A percentile compares a stretch with the other conserved stretches of the same genome.
Conservation (phyloP, 805 yeast genomes). For the Candida ulmi region DNA sequence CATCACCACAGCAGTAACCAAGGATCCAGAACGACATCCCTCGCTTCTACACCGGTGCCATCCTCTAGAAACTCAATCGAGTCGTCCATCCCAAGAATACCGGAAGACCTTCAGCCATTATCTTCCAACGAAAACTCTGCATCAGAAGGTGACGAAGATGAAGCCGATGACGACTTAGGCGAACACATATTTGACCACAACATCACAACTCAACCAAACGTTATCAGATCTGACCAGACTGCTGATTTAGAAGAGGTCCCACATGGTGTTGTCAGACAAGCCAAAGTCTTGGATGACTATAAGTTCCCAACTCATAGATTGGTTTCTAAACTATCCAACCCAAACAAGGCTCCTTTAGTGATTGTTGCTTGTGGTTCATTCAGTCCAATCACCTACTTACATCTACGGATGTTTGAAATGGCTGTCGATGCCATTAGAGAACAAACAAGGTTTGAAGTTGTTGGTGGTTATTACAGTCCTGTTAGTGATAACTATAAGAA, state of each 20-base stretch:
- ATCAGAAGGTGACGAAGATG: constrained; percentile 12
- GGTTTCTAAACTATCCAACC: constrained; percentile 61
- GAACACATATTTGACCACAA: background rate
- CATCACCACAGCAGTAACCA: background rate
- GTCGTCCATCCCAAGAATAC: constrained; percentile 44
- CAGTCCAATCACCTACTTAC: constrained; percentile 92
- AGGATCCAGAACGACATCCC: background rate
- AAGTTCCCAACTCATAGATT: constrained; percentile 85
- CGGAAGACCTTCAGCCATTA: constrained; percentile 53
- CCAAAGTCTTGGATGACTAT: constrained; percentile 62
- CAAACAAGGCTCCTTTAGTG: constrained; percentile 81
- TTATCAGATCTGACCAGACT: constrained; percentile 49
- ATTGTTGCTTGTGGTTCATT: constrained; percentile 97
- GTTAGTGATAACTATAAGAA: constrained; percentile 90
- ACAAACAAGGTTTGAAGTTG: constrained; percentile 88
- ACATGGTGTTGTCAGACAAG: constrained; percentile 86
- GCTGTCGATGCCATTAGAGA: constrained; percentile 91
- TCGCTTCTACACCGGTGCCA: constrained; percentile 6
- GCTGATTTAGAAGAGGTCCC: constrained; percentile 98
- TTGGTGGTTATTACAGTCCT: constrained; percentile 95
- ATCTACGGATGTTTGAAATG: constrained; percentile 97
- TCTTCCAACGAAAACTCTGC: constrained; percentile 38
- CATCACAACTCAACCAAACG: constrained; percentile 20
- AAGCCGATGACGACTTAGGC: constrained; percentile 4
- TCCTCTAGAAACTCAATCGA: constrained; percentile 10